Conservation (phyloP, 1,139 yeast genomes). For the Sugiyamaella pinicola region DNA sequence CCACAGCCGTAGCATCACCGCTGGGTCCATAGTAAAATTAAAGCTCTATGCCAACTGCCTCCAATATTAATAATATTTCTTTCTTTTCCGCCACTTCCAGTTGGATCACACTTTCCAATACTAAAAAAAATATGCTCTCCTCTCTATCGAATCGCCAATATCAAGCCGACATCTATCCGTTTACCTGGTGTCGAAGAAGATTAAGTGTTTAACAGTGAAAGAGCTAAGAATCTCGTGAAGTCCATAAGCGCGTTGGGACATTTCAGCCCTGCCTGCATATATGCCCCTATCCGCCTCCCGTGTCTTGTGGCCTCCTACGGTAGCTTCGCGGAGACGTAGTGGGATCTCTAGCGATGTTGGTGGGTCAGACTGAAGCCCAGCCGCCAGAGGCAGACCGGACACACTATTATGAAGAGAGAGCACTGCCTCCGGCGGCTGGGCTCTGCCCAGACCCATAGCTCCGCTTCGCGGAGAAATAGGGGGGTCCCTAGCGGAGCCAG, state of each 20-base stretch:
- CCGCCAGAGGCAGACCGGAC: too few relatives aligned
- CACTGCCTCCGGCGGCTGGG: background rate
- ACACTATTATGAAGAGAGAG: too few relatives aligned
- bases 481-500: too few relatives aligned
- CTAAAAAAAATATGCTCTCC: background rate
- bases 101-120: background rate
- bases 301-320: background rate
- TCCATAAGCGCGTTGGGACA: slow-evolving; percentile 5
- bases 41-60: too few relatives aligned
- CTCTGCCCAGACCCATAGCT: background rate
- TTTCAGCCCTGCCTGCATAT: background rate
- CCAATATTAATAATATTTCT: too few relatives aligned
- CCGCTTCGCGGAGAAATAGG: background rate
- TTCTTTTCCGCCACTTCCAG: background rate
- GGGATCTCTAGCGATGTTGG: too few relatives aligned
- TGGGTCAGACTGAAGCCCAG: background rate
- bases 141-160: background rate
- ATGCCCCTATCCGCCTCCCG: background rate
- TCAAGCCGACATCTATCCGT: background rate
- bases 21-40: slow-evolving; percentile 16
- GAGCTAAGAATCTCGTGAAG: slow-evolving; percentile 2
- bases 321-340: background rate
- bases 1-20: slow-evolving; percentile 39
- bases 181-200: background rate
- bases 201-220: background rate